A percentile compares a stretch with the other conserved stretches of the same genome.
Evolutionary conservation across 2,329 filamentous ascomycete species (phyloP).

Genomic region (Aureobasidium sp.): DNA sequence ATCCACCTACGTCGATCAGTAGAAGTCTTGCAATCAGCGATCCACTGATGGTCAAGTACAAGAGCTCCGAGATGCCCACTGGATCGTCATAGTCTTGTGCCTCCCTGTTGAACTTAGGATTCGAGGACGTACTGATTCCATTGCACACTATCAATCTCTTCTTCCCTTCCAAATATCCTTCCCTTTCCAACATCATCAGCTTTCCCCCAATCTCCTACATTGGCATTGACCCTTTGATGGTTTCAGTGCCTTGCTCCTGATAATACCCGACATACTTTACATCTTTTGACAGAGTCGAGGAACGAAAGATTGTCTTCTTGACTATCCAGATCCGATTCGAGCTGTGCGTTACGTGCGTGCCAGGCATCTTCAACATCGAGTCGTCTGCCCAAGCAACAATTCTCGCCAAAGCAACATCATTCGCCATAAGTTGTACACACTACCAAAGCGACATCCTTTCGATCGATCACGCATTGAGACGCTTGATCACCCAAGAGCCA

Average conservation of each 20-base stretch:
- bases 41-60: not conserved
- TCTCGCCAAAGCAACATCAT: not conserved
- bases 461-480: not conserved
- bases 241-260: not conserved
- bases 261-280: not conserved
- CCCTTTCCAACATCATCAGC: too few species aligned
- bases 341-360: not conserved
- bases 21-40: not conserved
- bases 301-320: not conserved
- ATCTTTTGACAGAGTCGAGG: not conserved
- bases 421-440: not conserved
- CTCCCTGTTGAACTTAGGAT: not conserved
- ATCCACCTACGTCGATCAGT: not conserved
- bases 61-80: not conserved
- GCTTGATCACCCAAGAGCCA: not conserved
- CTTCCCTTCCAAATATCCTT: not conserved
- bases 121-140: not conserved
- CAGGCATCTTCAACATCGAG: not conserved
- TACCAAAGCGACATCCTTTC: not conserved
- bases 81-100: not conserved
- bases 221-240: not conserved
- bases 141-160: not conserved
- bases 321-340: not conserved
- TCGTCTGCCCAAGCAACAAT: not conserved
- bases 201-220: not conserved